Percentiles rank a stretch among this genome's conserved stretches.
These are phyloP conservation scores for Stemphylium beticola DNA, from an alignment of 2,329 filamentous ascomycete species.

Conservation along the genomic window DNA sequence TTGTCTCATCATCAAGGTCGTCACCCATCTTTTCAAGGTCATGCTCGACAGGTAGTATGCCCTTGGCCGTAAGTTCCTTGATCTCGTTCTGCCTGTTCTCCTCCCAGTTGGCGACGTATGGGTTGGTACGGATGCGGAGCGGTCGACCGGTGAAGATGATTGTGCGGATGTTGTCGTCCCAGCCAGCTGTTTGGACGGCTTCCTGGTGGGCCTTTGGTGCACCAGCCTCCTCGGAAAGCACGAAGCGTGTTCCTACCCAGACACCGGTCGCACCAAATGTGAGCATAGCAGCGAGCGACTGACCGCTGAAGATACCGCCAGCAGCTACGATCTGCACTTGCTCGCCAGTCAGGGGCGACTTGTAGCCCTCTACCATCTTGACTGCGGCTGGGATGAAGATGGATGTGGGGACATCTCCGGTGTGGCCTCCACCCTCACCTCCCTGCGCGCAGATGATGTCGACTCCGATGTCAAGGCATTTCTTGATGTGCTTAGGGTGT, in stretches of 20 bases:
- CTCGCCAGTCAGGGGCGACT: conserved; percentile 82
- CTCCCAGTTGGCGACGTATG: conserved; percentile 97
- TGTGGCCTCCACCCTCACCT: conserved; percentile 96
- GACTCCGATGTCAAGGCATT: conserved; percentile 85
- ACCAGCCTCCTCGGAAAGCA: conserved; percentile 91
- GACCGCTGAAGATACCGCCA: conserved; percentile 91
- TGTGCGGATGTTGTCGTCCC: conserved; percentile 95
- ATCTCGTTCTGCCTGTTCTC: conserved; percentile 88
- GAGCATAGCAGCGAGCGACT: conserved; percentile 84
- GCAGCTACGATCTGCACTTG: conserved; percentile 92
- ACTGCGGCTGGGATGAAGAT: conserved; percentile 93
- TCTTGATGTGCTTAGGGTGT: conserved; percentile 98
- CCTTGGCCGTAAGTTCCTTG: conserved; percentile 87
- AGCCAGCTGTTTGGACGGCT: conserved; percentile 86
- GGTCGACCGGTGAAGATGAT: conserved; percentile 99
- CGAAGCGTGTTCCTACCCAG: conserved; percentile 97
- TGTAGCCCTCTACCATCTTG: conserved; percentile 78
- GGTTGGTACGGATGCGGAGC: conserved; percentile 88
- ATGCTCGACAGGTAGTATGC: conserved; percentile 89
- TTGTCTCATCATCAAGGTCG: conserved; percentile 74
- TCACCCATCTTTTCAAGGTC: conserved; percentile 84
- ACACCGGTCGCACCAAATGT: conserved; percentile 92
- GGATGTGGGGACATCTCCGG: conserved; percentile 88
- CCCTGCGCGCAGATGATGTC: conserved; percentile 99
- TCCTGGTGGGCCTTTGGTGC: conserved; percentile 95